Conservation (phyloP, 371 early-diverging fungal species). For the Rhizopus arrhizus region DNA sequence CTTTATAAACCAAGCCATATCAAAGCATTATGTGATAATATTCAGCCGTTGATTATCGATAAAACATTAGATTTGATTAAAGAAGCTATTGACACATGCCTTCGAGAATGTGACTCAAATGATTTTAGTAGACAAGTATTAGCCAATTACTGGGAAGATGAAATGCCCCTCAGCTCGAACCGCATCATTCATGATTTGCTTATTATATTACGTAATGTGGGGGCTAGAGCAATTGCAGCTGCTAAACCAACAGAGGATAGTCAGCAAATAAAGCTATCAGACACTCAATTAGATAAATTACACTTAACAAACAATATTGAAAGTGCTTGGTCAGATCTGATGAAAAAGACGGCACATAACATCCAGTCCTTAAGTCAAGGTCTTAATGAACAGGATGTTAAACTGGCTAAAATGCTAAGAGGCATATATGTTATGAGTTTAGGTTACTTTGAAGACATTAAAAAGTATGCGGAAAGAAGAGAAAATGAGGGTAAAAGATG, state of each 20-base stretch:
- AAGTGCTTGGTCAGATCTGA: conserved; percentile 44
- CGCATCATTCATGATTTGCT: conserved; percentile 51
- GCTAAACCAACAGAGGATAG: conserved; percentile 15
- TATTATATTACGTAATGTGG: conserved; percentile 50
- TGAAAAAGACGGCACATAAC: conserved; percentile 33
- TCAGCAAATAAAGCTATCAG: neutral
- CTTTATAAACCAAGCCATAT: conserved; percentile 45
- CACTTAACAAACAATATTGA: conserved; percentile 33
- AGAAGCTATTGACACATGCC: conserved; percentile 41
- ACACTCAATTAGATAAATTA: conserved; percentile 10
- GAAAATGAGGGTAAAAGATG: conserved; percentile 45
- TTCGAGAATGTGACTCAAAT: conserved; percentile 25
- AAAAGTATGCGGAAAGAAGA: conserved; percentile 41
- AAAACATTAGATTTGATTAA: conserved; percentile 45
- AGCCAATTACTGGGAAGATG: conserved; percentile 45
- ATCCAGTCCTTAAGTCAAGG: conserved; percentile 15
- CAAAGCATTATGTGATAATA: conserved; percentile 41
- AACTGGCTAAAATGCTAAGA: conserved; percentile 38
- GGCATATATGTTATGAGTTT: conserved; percentile 55
- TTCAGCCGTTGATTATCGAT: conserved; percentile 50
- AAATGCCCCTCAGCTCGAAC: conserved; percentile 48
- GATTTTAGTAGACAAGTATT: conserved; percentile 29
- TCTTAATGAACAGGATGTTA: conserved; percentile 20
- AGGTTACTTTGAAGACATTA: conserved; percentile 55
- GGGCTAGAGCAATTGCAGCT: conserved; percentile 40